These are phyloP conservation scores for Acer saccharum DNA, from an alignment of 345 rosid genomes.

Conservation along the genomic window DNA sequence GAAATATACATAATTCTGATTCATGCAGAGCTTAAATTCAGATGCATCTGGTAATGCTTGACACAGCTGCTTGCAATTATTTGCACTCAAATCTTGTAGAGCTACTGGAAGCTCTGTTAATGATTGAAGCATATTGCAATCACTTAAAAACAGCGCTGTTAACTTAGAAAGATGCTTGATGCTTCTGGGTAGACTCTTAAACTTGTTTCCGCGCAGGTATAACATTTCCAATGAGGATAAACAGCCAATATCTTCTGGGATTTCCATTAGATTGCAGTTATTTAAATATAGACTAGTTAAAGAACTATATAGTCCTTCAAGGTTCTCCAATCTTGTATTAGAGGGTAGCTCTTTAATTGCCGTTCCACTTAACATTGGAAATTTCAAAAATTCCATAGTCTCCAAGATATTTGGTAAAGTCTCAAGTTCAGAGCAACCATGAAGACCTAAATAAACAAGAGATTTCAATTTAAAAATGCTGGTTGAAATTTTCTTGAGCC, in stretches of 20 bases:
- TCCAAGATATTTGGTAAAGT: neutral
- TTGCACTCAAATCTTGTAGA: neutral
- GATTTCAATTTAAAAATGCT: neutral
- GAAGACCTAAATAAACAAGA: neutral
- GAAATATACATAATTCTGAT: no score
- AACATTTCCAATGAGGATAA: no score
- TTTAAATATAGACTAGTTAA: neutral
- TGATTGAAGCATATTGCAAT: neutral
- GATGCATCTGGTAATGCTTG: neutral
- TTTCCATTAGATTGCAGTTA: neutral
- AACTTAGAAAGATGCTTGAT: neutral
- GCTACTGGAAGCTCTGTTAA: neutral
- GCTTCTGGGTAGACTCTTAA: neutral
- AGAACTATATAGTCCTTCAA: neutral
- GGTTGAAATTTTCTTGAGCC: neutral
- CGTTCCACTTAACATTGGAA: fast-evolving
- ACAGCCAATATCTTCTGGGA: neutral
- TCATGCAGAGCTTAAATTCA: neutral
- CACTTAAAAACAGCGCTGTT: fast-evolving
- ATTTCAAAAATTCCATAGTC: no score
- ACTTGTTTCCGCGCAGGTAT: neutral
- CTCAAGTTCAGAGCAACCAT: neutral
- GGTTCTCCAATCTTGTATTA: neutral
- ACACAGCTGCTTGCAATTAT: neutral
- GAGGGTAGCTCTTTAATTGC: no score